Evolutionary conservation across 306 rosid species (phyloP), one percentile per base, ranked within the genome.

Genomic region (Fragaria vesca): DNA sequence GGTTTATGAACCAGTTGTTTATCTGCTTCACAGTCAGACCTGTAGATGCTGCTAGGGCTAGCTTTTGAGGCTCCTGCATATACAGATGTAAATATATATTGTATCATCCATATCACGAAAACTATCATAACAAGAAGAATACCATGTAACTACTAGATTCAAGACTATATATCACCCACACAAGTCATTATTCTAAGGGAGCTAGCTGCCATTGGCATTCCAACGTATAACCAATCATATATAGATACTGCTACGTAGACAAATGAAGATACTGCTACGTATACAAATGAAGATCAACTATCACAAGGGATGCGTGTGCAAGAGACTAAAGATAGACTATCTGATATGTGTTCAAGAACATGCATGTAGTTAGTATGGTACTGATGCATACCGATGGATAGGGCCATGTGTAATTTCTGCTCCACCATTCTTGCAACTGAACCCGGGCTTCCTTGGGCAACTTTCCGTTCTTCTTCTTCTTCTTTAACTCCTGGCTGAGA

Each of bases 1-100:
- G 90, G 60, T 87, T 87, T 24, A 87, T 87, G 69, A 87, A 87
- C 90, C 90, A 87, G 67, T 87, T 87, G 71, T 87, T 87, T 45
- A 87, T 81, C 85, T 88, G 91, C 43, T 88, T 85, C 84, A 83
- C 73, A 55, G 81, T 84, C 58, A 88, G 78, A 7, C 89, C 89
- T 3, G 91, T 85, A 2, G 86, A 69, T 32, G 83, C 86, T 9
- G 87, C 86, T 20, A 88, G 67, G 4, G 76, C 87, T 68, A 79
- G 76, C 81, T 88, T 88, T 66, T 85, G 85, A 6, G 84, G 36
- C 65, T 88, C 91, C 89, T 88, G 67, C 87, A 21, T 40, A n/a
- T 10, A 12, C 36, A 26, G 17, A 60, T 4, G n/a, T 30, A 62
- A 42, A 62, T 26, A 11, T 10, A 21, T 58, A 12, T 1, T 28